Percentiles rank a stretch among this genome's conserved stretches.
These are phyloP conservation scores for Hawksworthiomyces lignivorus DNA, from an alignment of 2,329 filamentous ascomycete genomes.

Conservation along the genomic window DNA sequence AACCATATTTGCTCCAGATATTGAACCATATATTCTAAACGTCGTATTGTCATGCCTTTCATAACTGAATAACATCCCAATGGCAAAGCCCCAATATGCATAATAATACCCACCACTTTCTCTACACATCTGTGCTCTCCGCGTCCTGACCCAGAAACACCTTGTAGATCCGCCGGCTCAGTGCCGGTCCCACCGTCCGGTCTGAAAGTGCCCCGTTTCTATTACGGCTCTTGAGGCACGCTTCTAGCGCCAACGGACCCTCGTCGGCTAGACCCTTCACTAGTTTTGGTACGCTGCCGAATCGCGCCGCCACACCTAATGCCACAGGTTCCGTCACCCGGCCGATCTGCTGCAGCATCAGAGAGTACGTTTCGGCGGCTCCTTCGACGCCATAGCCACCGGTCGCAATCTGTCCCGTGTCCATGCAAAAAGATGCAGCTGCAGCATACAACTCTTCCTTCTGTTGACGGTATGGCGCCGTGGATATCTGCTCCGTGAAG, in stretches of 20 bases:
- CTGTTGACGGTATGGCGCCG: constrained; percentile 60
- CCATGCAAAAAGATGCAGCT: constrained; percentile 68
- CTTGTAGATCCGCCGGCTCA: constrained; percentile 52
- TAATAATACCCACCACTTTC: neutral
- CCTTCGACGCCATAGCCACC: too few relatives aligned
- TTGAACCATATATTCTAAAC: too few relatives aligned
- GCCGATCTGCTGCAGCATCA: constrained; percentile 69
- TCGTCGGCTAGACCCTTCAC: constrained; percentile 48
- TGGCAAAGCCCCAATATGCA: too few relatives aligned
- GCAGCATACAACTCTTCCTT: constrained; percentile 39
- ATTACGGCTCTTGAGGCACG: constrained; percentile 50
- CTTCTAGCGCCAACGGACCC: constrained; percentile 56
- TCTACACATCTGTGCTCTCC: constrained; percentile 45
- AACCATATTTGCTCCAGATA: too few relatives aligned
- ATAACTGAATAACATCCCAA: too few relatives aligned
- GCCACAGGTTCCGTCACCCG: constrained; percentile 67
- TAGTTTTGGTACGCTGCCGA: constrained; percentile 49
- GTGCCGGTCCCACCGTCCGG: constrained; percentile 45
- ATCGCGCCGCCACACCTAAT: constrained; percentile 58
- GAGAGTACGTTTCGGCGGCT: constrained; percentile 58
- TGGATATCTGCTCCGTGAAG: constrained; percentile 74
- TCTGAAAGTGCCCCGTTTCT: constrained; percentile 50
- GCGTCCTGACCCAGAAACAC: constrained; percentile 53
- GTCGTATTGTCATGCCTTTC: too few relatives aligned
- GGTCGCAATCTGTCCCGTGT: constrained; percentile 64